Percentiles rank a stretch among this genome's conserved stretches.
phyloP scores from a whole-genome alignment of 495 filamentous ascomycete species.

The Penicillium nucicola region DNA sequence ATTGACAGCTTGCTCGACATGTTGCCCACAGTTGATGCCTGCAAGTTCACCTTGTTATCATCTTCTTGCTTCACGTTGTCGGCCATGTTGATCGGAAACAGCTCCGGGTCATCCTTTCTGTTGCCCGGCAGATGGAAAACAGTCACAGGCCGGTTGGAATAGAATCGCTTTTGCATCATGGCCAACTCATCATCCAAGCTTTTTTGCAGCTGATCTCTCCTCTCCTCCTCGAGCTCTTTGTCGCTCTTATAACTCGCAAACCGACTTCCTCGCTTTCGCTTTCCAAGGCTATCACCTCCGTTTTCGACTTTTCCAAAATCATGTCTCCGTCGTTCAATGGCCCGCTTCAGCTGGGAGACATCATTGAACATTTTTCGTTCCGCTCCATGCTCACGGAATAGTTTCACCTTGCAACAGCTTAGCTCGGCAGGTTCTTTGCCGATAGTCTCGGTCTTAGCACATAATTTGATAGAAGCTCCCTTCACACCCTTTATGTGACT shows the following conservation, averaged over 20 bases:
- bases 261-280: not conserved
- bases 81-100: not conserved
- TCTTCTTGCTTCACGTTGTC: not conserved
- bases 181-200: not conserved
- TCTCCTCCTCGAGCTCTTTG: not conserved
- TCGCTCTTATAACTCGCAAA: not conserved
- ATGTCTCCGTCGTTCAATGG: not conserved
- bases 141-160: slow-evolving; percentile 1
- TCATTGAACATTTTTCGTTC: not conserved
- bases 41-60: too few relatives aligned
- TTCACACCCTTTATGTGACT: not conserved
- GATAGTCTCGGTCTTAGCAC: not conserved
- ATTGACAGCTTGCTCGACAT: too few relatives aligned
- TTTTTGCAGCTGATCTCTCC: not conserved
- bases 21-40: too few relatives aligned
- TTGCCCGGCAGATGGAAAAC: not conserved
- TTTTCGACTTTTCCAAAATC: not conserved
- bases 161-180: not conserved
- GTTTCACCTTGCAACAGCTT: not conserved
- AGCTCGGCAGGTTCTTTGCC: not conserved
- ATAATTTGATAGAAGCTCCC: not conserved
- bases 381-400: not conserved
- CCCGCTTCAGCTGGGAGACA: not conserved
- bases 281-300: not conserved
- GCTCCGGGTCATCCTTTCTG: slow-evolving; percentile 2